Percentiles rank a stretch among this genome's conserved stretches.
phyloP scores from a whole-genome alignment of 495 filamentous ascomycete genomes.

The Staphylotrichum tortipilum region DNA sequence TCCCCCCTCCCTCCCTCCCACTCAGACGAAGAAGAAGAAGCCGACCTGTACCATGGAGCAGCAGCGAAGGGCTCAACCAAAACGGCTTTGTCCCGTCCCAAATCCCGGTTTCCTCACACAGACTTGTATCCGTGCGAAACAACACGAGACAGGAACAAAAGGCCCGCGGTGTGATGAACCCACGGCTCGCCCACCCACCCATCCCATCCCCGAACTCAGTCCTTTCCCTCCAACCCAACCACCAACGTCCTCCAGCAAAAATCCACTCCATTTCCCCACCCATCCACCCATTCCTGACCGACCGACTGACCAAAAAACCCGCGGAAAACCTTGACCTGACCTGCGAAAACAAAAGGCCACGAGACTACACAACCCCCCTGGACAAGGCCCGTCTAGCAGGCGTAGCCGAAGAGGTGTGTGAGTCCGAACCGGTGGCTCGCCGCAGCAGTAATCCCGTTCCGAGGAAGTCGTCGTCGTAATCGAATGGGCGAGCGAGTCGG shows the following conservation, averaged over 20 bases:
- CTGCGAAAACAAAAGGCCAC: conserved; percentile 20
- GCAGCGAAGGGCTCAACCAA: too few species aligned
- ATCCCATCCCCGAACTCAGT: neutral
- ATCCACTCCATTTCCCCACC: too few species aligned
- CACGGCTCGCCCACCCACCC: neutral
- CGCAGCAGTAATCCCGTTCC: conserved; percentile 20
- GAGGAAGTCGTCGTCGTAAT: too few species aligned
- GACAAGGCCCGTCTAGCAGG: conserved; percentile 17
- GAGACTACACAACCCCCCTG: conserved; percentile 4
- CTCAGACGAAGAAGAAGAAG: too few species aligned
- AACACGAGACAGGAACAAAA: neutral
- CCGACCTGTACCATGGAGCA: too few species aligned
- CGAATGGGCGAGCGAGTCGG: too few species aligned
- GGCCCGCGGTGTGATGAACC: conserved; percentile 15
- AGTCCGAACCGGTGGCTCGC: conserved; percentile 1
- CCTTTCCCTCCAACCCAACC: neutral
- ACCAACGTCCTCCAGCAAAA: neutral
- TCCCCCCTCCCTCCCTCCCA: too few species aligned
- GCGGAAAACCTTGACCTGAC: conserved; percentile 30
- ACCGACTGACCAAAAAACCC: too few species aligned
- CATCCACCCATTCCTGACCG: too few species aligned
- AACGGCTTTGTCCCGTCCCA: neutral
- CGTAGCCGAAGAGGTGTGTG: conserved; percentile 4
- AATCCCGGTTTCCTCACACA: neutral
- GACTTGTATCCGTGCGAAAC: too few species aligned